phyloP scores from a whole-genome alignment of 331 rosid species.

The Telfairia occidentalis region DNA sequence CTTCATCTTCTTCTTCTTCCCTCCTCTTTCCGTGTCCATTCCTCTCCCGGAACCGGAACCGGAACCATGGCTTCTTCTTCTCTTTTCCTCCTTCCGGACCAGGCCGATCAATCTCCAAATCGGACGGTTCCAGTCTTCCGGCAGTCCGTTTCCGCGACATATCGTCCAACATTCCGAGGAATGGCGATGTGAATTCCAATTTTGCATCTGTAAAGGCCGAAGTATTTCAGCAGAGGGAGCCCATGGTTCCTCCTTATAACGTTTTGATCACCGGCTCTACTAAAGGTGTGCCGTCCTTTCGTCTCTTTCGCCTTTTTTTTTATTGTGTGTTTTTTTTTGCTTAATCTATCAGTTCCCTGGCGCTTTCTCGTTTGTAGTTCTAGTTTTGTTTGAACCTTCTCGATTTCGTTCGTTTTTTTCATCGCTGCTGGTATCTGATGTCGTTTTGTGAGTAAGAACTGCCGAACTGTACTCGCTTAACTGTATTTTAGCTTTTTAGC shows the following conservation, averaged over 20 bases:
- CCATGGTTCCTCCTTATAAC: conserved; percentile 75
- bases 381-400: not conserved
- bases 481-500: not conserved
- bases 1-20: not conserved
- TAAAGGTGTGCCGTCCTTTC: conserved; percentile 38
- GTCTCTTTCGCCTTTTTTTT: not conserved
- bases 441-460: not conserved
- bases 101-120: conserved; percentile 3
- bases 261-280: conserved; percentile 90
- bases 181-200: conserved; percentile 6
- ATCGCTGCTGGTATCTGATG: not conserved
- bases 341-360: not conserved
- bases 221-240: conserved; percentile 19
- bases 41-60: conserved; percentile 6
- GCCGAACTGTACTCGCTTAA: not conserved
- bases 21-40: conserved; percentile 10
- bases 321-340: not conserved
- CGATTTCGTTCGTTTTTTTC: too few species aligned
- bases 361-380: not conserved
- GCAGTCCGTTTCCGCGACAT: conserved; percentile 23
- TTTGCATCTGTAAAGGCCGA: conserved; percentile 8
- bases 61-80: not conserved
- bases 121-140: conserved; percentile 11
- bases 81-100: conserved; percentile 11
- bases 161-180: conserved; percentile 4